Percentiles rank a stretch among this genome's conserved stretches.
These are phyloP conservation scores for Primulina eburnea DNA, from an alignment of 257 asterid genomes.

Conservation along the genomic window DNA sequence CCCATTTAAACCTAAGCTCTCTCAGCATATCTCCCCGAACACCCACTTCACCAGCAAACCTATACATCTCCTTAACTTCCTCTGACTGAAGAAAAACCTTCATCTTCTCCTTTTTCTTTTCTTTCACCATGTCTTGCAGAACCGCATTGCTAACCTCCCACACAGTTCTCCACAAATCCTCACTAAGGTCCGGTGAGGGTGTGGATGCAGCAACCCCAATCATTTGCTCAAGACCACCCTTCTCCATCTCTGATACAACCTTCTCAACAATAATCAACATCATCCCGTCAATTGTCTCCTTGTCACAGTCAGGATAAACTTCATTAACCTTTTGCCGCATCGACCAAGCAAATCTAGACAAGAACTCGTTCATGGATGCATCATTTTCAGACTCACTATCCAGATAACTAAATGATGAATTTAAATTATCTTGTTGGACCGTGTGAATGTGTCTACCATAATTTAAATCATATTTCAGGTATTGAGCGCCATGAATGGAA, in stretches of 20 bases:
- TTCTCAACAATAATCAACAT: slow-evolving; percentile 64
- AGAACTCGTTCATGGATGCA: slow-evolving; percentile 61
- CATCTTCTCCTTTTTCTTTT: slow-evolving; percentile 79
- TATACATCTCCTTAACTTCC: slow-evolving; percentile 81
- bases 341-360: slow-evolving; percentile 82
- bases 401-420: slow-evolving; percentile 23
- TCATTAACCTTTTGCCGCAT: slow-evolving; percentile 71
- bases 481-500: slow-evolving; percentile 8
- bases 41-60: slow-evolving; percentile 91
- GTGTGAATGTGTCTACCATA: slow-evolving; percentile 36
- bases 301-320: slow-evolving; percentile 63
- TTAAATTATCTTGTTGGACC: slow-evolving; percentile 27
- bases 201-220: slow-evolving; percentile 29
- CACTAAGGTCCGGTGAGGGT: slow-evolving; percentile 58
- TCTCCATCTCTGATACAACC: slow-evolving; percentile 65
- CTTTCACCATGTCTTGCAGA: slow-evolving; percentile 73
- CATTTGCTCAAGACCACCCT: slow-evolving; percentile 53
- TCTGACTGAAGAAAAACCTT: slow-evolving; percentile 82
- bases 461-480: slow-evolving; percentile 13
- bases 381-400: slow-evolving; percentile 46
- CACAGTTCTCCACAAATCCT: slow-evolving; percentile 83
- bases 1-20: slow-evolving; percentile 96
- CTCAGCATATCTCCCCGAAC: slow-evolving; percentile 89
- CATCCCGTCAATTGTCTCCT: slow-evolving; percentile 66
- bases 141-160: slow-evolving; percentile 79